Base-by-base conservation (phyloP, 352 stramenopile genomes). In the Hyaloperonospora arabidopsidis region DNA sequence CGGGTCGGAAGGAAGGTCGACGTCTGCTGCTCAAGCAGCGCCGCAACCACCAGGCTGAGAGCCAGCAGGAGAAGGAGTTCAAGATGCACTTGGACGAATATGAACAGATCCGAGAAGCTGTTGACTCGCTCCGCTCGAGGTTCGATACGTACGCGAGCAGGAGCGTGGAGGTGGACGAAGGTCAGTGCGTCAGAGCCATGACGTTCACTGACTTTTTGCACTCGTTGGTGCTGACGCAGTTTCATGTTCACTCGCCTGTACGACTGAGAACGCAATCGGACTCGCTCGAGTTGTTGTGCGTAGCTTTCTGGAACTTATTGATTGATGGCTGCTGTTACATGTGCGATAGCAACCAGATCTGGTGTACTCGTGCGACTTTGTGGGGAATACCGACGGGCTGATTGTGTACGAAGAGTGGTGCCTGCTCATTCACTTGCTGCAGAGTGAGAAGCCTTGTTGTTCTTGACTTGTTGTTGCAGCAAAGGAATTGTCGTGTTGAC, bases 331-430 rank as follows among this genome's bases (percentile, higher is more conserved):
- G 7, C 17, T 21, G 14, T 55, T 29, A 7, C 25, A 7, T 7
- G 3, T 29, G 25, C 7, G 25, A 3, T n/a, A 91, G 81, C 66
- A 67, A 4, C 55, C 69, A 18, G 67, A 81, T 51, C 35, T 81
- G n/a, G 57, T 69, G 59, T 87, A 89, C 57, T 61, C 57, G 56
- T 88, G 79, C 49, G 76, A 89, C 34, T 89, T 89, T 67, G 68
- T 86, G 41, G 81, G 81, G 23, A 65, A 91, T 44, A 66, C 59
- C 15, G 72, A 86, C 40, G 80, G 76, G 8, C 68, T 91, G 34
- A 86, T 91, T 53, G 84, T 75, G 44, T 89, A 79, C 61, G 76
- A 91, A 54, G 81, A 91, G 62, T 91, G 76, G 64, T 87, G 86
- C 54, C 56, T 89, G 51, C 74, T 91, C 25, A 67, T 85, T 46